Base-by-base conservation (phyloP, 306 rosid genomes). In the Cucumis melo region DNA sequence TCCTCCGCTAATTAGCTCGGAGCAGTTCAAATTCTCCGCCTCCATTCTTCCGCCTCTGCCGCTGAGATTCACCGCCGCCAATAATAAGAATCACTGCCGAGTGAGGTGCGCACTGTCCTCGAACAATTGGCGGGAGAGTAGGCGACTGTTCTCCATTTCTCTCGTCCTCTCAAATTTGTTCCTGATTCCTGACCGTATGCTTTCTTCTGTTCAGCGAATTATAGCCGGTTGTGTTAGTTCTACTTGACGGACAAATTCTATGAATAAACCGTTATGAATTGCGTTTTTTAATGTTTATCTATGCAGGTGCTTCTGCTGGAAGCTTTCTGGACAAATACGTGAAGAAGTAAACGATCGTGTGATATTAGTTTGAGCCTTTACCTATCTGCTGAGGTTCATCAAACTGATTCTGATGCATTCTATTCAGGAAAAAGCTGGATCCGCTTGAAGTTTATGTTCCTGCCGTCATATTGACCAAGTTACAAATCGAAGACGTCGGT, bases 401-500 rank as follows among this genome's bases (percentile, higher is more conserved):
- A 48, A 46, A 51, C 48, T 75, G 20, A 64, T 85, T 70, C 7
- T 59, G 29, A 17, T 51, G 15, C 74, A 38, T 79, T 62, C 71
- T 82, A 41, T 76, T 41, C 81, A 86, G 96, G 85, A 94, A 91
- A 80, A 94, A 86, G 86, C 96, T 94, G 62, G 94, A 91, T 53
- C 97, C 97, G 71, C 88, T 93, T 68, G 98, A 90, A 84, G 83
- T 82, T 72, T 91, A 94, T 82, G 89, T 90, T 62, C 93, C 97
- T 9, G 91, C 93, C 79, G 89, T 90, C 81, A 90, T 94, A 77
- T 85, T 91, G 79, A 89, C 93, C 78, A 83, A 87, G 88, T 88
- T 90, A 12, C 98, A 91, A 84, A 81, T 94, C 85, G 81, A 85
- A 88, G 98, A 94, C 82, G 86, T 91, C 74, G 97, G 97, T 91